A percentile compares a stretch with the other conserved stretches of the same genome.
These are phyloP conservation scores for Suhomyces canberraensis DNA, from an alignment of 805 yeast species.

Conservation along the genomic window DNA sequence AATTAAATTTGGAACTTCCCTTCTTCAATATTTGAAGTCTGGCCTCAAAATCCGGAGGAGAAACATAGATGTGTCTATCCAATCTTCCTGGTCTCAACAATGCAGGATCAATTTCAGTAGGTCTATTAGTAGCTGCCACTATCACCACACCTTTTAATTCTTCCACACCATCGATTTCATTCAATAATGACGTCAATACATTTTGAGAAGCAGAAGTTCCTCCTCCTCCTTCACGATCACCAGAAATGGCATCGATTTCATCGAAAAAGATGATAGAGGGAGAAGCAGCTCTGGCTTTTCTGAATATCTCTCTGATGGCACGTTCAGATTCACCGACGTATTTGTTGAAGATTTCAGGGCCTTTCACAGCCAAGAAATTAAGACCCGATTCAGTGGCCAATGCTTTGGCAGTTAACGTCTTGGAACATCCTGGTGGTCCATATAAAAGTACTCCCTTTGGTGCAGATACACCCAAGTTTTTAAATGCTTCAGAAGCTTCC, in stretches of 20 bases:
- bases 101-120: constrained; percentile 91
- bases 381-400: constrained; percentile 93
- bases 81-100: constrained; percentile 92
- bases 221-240: constrained; percentile 59
- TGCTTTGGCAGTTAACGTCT: constrained; percentile 92
- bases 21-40: constrained; percentile 74
- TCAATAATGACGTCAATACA: constrained; percentile 84
- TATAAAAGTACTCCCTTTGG: constrained; percentile 92
- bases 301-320: constrained; percentile 87
- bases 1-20: constrained; percentile 61
- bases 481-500: constrained; percentile 74
- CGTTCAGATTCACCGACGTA: constrained; percentile 95
- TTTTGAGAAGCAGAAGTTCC: constrained; percentile 72
- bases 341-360: constrained; percentile 93
- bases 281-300: constrained; percentile 91
- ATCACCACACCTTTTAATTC: constrained; percentile 90
- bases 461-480: constrained; percentile 73
- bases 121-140: constrained; percentile 95
- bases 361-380: constrained; percentile 91
- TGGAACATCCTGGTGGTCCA: constrained; percentile 99
- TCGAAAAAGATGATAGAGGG: constrained; percentile 95
- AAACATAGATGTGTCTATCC: constrained; percentile 88
- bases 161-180: constrained; percentile 97
- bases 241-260: constrained; percentile 91
- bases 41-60: constrained; percentile 85